phyloP scores from a whole-genome alignment of 164 flowering plant species.

The Platanus orientalis region DNA sequence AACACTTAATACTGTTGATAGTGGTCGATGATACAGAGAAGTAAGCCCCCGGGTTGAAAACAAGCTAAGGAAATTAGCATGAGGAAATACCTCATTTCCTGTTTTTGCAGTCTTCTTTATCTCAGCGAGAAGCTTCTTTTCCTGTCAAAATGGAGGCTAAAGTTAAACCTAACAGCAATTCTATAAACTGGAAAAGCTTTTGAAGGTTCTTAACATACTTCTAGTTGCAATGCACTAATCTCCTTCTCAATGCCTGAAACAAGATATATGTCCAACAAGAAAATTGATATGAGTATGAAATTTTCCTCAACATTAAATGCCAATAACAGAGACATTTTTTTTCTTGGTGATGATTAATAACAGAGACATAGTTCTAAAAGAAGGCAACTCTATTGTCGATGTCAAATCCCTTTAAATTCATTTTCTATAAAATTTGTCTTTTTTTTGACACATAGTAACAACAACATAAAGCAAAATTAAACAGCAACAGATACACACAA shows the following conservation, averaged over 20 bases:
- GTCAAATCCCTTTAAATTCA: neutral
- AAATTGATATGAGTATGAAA: neutral
- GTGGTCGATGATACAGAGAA: neutral
- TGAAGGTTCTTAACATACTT: slow-evolving; percentile 42
- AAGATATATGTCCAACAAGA: slow-evolving; percentile 7
- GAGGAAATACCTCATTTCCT: slow-evolving; percentile 72
- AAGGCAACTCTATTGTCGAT: neutral
- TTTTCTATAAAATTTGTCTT: neutral
- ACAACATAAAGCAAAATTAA: neutral
- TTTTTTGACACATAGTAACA: neutral
- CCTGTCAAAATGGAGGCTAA: slow-evolving; percentile 41
- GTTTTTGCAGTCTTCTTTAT: slow-evolving; percentile 93
- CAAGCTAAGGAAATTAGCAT: neutral
- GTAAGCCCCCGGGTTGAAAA: neutral
- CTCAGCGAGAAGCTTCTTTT: slow-evolving; percentile 89
- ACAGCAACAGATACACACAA: neutral
- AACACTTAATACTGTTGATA: neutral
- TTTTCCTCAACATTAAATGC: neutral
- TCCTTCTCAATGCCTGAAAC: slow-evolving; percentile 87
- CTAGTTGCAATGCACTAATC: slow-evolving; percentile 67
- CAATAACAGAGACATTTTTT: neutral
- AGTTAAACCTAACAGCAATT: slow-evolving; percentile 3
- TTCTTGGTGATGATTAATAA: too few relatives aligned
- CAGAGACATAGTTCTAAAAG: neutral
- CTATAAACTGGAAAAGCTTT: slow-evolving; percentile 1